Percentiles rank a stretch among this genome's conserved stretches.
These are phyloP conservation scores for Cornus suecica DNA, from an alignment of 148 eudicot genomes.

Conservation along the genomic window DNA sequence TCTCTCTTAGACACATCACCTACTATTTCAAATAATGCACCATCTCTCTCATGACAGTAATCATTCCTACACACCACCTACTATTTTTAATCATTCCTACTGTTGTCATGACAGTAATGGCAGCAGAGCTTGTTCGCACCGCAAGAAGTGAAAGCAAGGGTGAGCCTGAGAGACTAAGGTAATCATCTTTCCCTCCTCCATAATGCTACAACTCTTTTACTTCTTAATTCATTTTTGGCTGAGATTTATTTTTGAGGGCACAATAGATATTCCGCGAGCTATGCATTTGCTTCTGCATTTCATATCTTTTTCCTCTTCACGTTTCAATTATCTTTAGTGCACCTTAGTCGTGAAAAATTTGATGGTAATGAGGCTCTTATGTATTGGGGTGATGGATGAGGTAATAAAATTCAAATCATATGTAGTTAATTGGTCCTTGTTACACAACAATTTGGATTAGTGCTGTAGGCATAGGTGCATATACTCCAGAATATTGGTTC, in stretches of 20 bases:
- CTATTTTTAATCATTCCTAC: constrained; percentile 2
- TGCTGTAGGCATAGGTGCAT: no score
- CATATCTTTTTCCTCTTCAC: background rate
- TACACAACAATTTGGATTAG: no score
- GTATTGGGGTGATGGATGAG: no score
- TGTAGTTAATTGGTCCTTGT: no score
- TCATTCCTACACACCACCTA: background rate
- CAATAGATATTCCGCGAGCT: background rate
- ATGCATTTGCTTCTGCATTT: background rate
- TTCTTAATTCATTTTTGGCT: background rate
- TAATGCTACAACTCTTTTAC: background rate
- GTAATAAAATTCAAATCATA: no score
- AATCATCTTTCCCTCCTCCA: constrained; percentile 4
- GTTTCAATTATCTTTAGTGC: background rate
- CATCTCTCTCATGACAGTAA: background rate
- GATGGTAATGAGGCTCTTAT: background rate
- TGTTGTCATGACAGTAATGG: constrained; percentile 70
- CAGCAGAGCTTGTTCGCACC: constrained; percentile 90
- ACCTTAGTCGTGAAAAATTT: background rate
- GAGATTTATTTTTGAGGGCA: background rate
- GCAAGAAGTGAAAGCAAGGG: constrained; percentile 67
- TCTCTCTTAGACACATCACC: no score
- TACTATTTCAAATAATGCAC: no score
- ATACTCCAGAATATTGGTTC: no score
- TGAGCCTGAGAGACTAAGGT: constrained; percentile 84